Evolutionary conservation across 148 eudicot genomes (phyloP).

Genomic region (Camellia japonica): DNA sequence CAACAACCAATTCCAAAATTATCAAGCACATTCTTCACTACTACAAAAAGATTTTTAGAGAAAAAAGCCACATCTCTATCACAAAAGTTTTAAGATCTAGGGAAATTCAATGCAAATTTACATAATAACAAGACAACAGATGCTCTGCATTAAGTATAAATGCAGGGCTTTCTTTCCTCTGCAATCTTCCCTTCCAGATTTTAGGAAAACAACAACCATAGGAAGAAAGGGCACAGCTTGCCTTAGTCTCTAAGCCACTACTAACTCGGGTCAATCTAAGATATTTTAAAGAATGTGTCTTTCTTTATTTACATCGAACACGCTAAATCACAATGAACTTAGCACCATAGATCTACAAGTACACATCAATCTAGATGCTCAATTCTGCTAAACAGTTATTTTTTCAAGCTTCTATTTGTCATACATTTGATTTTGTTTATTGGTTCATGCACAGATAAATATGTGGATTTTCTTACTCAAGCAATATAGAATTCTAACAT

Average conservation of each 20-base stretch:
- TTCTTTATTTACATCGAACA: background rate
- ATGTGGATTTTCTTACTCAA: background rate
- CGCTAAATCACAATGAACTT: background rate
- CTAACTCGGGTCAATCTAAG: too few species aligned
- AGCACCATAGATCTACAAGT: background rate
- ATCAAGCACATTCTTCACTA: background rate
- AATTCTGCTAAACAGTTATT: background rate
- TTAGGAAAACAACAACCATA: background rate
- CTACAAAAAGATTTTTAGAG: background rate
- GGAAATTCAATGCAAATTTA: background rate
- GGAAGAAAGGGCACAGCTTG: background rate
- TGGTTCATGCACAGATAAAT: background rate
- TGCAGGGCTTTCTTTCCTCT: background rate
- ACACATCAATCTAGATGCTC: background rate
- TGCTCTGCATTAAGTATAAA: background rate
- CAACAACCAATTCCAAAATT: background rate
- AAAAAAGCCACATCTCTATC: background rate
- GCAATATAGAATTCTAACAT: background rate
- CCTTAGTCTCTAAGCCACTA: background rate
- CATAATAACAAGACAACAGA: background rate
- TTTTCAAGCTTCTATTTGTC: background rate
- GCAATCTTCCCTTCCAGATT: background rate
- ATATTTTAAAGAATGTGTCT: background rate
- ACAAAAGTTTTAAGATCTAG: background rate
- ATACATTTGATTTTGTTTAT: too few species aligned